Base-by-base conservation (phyloP, 176 grass and related monocot species). In the Pharus latifolius region DNA sequence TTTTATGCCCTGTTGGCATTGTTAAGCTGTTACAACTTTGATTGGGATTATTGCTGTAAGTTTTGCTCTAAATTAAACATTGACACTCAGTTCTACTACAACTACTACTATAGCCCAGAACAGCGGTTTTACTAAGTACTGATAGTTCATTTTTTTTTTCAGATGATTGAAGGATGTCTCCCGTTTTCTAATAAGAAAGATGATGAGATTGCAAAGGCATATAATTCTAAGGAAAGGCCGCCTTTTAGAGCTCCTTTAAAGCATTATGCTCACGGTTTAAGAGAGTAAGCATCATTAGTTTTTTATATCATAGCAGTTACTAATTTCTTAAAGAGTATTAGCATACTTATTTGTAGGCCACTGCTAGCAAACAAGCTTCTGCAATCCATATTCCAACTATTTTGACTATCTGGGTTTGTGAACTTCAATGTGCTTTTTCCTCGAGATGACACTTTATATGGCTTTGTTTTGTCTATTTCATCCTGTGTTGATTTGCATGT, bases 151-250 rank as follows among this genome's bases (percentile, higher is more conserved):
- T 24, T 69, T 45, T 46, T n/a, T 79, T 73, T 82, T 46, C 76
- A 94, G 95, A 91, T 99, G 95, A 99, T 94, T 79, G 95, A 99
- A 94, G 90, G 95, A 23, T 73, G 79, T 72, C 87, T 74, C 6
- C 95, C 95, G 11, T 99, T 91, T 86, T 35, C 70, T 41, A 27
- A 76, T 32, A 99, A 91, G 78, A 75, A 85, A 76, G 82, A 81
- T 64, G 60, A 66, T 81, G 90, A 99, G 61, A 89, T 94, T 70
- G 68, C 81, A 58, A 91, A 84, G 86, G 84, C 69, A n/a, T 78
- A 91, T 54, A 83, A 70, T 70, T 75, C 70, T 67, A 94, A 99
- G 83, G 95, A 99, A 87, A 99, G 95, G 65, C 95, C 95, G 0
- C 79, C 84, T 65, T 99, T 94, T 70, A 88, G 38, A 68, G 82